phyloP scores from a whole-genome alignment of 345 rosid genomes.

The Moricandia arvensis region DNA sequence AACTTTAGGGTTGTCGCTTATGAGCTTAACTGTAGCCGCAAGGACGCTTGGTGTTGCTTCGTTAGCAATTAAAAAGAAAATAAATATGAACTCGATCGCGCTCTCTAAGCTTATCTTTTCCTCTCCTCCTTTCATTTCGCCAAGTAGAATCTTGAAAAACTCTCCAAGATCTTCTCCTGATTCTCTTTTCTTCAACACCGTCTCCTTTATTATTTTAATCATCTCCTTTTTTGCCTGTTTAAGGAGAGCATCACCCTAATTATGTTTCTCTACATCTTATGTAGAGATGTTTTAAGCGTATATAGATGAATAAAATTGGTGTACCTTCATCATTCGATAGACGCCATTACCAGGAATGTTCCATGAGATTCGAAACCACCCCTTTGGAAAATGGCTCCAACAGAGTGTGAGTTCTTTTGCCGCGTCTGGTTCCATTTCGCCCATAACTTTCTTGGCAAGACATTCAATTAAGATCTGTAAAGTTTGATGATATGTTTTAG shows the following conservation, averaged over 20 bases:
- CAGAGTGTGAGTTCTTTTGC: constrained; percentile 19
- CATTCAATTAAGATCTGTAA: constrained; percentile 25
- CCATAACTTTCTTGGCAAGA: constrained; percentile 30
- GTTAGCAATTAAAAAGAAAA: constrained; percentile 25
- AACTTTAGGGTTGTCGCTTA: constrained; percentile 17
- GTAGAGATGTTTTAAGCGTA: neutral
- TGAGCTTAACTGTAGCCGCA: constrained; percentile 18
- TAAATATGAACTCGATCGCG: constrained; percentile 20
- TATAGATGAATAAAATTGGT: neutral
- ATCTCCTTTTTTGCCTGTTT: constrained; percentile 22
- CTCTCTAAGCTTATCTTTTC: constrained; percentile 5
- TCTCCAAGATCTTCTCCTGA: constrained; percentile 27
- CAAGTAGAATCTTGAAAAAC: constrained; percentile 16
- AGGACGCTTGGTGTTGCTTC: constrained; percentile 28
- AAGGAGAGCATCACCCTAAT: neutral
- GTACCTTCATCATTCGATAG: constrained; percentile 25
- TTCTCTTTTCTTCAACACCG: constrained; percentile 21
- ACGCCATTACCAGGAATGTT: constrained; percentile 24
- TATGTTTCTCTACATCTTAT: neutral
- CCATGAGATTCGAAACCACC: constrained; percentile 17
- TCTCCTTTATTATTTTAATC: constrained; percentile 17
- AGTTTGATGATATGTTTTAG: neutral
- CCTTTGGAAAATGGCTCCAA: constrained; percentile 26
- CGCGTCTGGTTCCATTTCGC: constrained; percentile 26
- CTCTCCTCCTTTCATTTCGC: neutral